Percentiles rank a stretch among this genome's conserved stretches.
Conservation (phyloP, 495 filamentous ascomycete species). For the Lophiotrema nucula region DNA sequence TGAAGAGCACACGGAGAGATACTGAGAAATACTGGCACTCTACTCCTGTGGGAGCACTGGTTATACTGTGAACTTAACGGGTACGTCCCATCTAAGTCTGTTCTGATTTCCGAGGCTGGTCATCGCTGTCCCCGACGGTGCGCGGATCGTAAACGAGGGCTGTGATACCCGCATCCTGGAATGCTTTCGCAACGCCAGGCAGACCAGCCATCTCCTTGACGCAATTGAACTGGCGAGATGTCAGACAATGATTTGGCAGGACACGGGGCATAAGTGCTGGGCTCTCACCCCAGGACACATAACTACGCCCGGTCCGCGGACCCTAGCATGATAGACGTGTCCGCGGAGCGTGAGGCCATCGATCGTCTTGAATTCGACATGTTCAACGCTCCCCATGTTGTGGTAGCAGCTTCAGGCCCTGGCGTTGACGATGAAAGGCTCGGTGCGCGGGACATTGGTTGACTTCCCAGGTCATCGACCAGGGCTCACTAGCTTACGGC, state of each 20-base stretch:
- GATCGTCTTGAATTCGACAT: slow-evolving; percentile 43
- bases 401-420: too few relatives aligned
- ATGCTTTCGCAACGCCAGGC: slow-evolving; percentile 40
- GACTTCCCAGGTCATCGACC: too few relatives aligned
- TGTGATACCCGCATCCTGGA: slow-evolving; percentile 42
- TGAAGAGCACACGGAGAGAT: too few relatives aligned
- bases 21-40: too few relatives aligned
- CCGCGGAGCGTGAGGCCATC: slow-evolving; percentile 40
- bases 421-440: too few relatives aligned
- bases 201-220: slow-evolving; percentile 47
- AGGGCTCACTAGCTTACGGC: too few relatives aligned
- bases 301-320: neutral
- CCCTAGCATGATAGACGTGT: slow-evolving; percentile 33
- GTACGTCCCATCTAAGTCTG: too few relatives aligned
- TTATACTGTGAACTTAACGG: too few relatives aligned
- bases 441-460: too few relatives aligned
- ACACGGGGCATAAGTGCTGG: neutral
- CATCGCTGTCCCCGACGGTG: slow-evolving; percentile 41
- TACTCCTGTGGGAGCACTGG: too few relatives aligned
- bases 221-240: slow-evolving; percentile 47
- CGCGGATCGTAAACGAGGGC: slow-evolving; percentile 48
- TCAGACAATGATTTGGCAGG: neutral
- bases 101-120: too few relatives aligned
- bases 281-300: neutral
- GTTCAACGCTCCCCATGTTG: too few relatives aligned